A percentile compares a stretch with the other conserved stretches of the same genome.
phyloP scores from a whole-genome alignment of 164 flowering plant genomes.

The Magnolia officinalis region DNA sequence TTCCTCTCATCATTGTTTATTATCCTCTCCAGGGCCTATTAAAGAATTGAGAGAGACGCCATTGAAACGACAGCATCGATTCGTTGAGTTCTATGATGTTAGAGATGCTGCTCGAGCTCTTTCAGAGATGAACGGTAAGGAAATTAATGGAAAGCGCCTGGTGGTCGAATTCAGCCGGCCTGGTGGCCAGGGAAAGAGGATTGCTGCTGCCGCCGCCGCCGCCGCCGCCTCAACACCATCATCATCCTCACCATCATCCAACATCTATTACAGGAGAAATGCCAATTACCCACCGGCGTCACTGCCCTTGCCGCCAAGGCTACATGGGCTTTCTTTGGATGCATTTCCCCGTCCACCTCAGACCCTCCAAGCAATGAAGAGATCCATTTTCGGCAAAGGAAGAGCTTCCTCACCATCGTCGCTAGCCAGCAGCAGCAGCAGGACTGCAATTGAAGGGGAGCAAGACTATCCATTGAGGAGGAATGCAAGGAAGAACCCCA shows the following conservation, averaged over 20 bases:
- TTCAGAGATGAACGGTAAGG: constrained; percentile 62
- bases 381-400: constrained; percentile 2
- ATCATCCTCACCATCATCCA: background rate
- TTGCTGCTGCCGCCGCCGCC: constrained; percentile 3
- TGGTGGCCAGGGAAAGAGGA: constrained; percentile 50
- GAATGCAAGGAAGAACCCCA: background rate
- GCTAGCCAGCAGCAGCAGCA: background rate
- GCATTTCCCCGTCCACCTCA: constrained; percentile 1
- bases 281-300: constrained; percentile 8
- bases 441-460: background rate
- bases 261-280: background rate
- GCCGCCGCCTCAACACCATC: background rate
- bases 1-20: background rate
- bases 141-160: constrained; percentile 51
- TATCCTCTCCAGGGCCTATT: constrained; percentile 43
- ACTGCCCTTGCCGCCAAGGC: constrained; percentile 6
- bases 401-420: background rate
- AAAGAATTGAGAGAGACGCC: constrained; percentile 89
- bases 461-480: background rate
- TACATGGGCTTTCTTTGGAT: constrained; percentile 1
- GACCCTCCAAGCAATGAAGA: constrained; percentile 11
- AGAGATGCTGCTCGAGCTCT: constrained; percentile 74
- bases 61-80: constrained; percentile 55
- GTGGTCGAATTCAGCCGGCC: constrained; percentile 78
- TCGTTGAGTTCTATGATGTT: constrained; percentile 75